Percentiles rank a stretch among this genome's conserved stretches.
Evolutionary conservation across 129 eudicot genomes (phyloP).

Genomic region (Dittrichia graveolens): DNA sequence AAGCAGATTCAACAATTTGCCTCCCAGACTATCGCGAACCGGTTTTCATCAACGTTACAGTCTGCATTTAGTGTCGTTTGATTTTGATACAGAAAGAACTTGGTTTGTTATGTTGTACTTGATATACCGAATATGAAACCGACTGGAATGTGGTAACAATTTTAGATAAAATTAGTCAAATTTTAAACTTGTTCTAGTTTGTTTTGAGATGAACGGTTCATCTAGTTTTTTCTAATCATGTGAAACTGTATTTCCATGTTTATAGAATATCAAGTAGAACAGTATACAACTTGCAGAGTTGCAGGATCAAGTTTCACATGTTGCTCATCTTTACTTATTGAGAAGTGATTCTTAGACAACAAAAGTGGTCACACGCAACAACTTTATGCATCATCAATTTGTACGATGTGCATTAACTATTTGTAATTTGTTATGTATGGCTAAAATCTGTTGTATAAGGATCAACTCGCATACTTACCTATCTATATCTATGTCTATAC

Average conservation of each 20-base stretch:
- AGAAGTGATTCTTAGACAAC: too few species aligned
- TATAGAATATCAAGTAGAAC: too few species aligned
- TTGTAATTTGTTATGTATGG: too few species aligned
- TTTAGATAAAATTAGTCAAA: slow-evolving; percentile 22
- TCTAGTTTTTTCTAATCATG: slow-evolving; percentile 9
- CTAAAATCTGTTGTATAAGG: too few species aligned
- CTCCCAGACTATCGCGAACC: slow-evolving; percentile 81
- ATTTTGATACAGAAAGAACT: slow-evolving; percentile 19
- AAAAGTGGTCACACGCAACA: too few species aligned
- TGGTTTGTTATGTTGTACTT: slow-evolving; percentile 33
- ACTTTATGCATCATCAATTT: too few species aligned
- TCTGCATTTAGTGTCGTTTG: slow-evolving; percentile 91
- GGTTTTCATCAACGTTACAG: slow-evolving; percentile 64
- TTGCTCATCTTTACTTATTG: too few species aligned
- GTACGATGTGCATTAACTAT: too few species aligned
- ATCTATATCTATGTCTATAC: too few species aligned
- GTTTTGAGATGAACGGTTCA: slow-evolving; percentile 8
- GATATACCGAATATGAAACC: slow-evolving; percentile 8
- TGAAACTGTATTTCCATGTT: background rate
- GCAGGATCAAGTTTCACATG: too few species aligned
- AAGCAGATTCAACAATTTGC: slow-evolving; percentile 99
- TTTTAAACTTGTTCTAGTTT: background rate
- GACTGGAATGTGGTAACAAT: background rate
- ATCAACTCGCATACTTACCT: too few species aligned
- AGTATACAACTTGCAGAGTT: too few species aligned